Conservation (phyloP, 805 yeast genomes). For the Cyberlindnera xishuangbannaensis region DNA sequence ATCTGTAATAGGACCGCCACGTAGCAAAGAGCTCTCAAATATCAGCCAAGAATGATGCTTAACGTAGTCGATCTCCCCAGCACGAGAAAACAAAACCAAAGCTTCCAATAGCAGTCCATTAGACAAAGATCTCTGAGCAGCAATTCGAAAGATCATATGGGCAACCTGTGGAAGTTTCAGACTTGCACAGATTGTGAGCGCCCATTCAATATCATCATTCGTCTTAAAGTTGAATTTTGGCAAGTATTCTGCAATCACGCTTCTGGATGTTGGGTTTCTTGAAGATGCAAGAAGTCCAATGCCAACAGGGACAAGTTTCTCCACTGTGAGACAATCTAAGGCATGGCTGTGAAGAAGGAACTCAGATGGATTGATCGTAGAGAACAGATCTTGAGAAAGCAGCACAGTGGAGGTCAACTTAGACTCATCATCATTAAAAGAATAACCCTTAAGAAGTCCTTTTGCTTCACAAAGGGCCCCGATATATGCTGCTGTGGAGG, state of each 20-base stretch:
- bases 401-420: constrained; percentile 4
- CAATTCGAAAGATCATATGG: constrained; percentile 39
- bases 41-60: constrained; percentile 52
- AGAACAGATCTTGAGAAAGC: constrained; percentile 27
- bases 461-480: constrained; percentile 60
- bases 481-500: constrained; percentile 56
- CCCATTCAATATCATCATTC: constrained; percentile 79
- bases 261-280: constrained; percentile 37
- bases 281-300: constrained; percentile 54
- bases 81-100: constrained; percentile 54
- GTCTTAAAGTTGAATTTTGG: constrained; percentile 57
- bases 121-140: constrained; percentile 23
- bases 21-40: constrained; percentile 53
- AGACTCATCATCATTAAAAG: constrained; percentile 22
- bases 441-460: constrained; percentile 45
- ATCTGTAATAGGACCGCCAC: constrained; percentile 51
- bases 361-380: constrained; percentile 41
- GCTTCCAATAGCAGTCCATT: constrained; percentile 45
- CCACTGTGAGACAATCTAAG: constrained; percentile 45
- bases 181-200: constrained; percentile 64
- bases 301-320: constrained; percentile 58
- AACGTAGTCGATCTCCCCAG: constrained; percentile 49
- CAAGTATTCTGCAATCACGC: constrained; percentile 48
- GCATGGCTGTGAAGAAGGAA: constrained; percentile 52
- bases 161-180: constrained; percentile 56